Evolutionary conservation across 148 eudicot species (phyloP).

Genomic region (Suaeda aralocaspica): DNA sequence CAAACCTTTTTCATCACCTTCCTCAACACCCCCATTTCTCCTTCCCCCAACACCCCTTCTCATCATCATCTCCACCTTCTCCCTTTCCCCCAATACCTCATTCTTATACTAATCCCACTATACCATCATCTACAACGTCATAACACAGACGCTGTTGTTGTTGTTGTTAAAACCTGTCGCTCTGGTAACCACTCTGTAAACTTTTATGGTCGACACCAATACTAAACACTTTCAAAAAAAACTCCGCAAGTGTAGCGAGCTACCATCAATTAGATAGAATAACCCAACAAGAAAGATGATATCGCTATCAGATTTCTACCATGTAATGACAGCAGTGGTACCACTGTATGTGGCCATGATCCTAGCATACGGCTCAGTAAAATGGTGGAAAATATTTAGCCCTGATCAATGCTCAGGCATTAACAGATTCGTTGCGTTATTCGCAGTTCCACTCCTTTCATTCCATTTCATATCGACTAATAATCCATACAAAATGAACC

Average conservation of each 20-base stretch:
- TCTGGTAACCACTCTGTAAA: no score
- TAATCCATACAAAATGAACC: constrained; percentile 78
- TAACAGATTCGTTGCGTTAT: constrained; percentile 79
- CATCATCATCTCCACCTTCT: background rate
- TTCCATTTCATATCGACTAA: constrained; percentile 85
- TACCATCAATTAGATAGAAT: no score
- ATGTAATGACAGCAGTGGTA: constrained; percentile 91
- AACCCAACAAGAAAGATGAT: constrained; percentile 50
- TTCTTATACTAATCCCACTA: background rate
- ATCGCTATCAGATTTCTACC: constrained; percentile 66
- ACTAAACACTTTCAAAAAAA: no score
- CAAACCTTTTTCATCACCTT: constrained; percentile 21
- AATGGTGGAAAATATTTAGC: constrained; percentile 94
- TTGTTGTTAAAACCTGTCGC: no score
- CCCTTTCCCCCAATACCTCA: background rate
- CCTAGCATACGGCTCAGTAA: constrained; percentile 81
- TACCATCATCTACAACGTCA: background rate
- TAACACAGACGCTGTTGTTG: no score
- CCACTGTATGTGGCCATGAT: constrained; percentile 95
- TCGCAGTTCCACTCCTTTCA: constrained; percentile 84
- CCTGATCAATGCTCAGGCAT: constrained; percentile 96
- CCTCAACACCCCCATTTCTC: background rate
- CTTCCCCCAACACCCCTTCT: background rate
- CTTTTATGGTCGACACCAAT: no score
- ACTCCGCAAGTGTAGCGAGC: no score